These are phyloP conservation scores for Panicum miliaceum DNA, from an alignment of 176 grass and related monocot genomes.

Conservation along the genomic window DNA sequence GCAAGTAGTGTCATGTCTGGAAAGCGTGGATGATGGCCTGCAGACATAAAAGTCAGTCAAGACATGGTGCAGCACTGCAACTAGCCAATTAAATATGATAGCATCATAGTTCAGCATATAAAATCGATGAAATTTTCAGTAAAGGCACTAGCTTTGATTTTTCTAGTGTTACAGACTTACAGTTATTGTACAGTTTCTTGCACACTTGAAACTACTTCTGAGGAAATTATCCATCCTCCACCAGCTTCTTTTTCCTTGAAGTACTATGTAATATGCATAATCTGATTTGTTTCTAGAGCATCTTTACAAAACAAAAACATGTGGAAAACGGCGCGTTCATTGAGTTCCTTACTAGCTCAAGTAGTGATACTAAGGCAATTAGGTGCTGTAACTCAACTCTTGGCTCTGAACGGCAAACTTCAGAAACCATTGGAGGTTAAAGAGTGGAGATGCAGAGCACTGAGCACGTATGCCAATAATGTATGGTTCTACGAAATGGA, in stretches of 20 bases:
- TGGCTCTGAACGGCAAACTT: no score
- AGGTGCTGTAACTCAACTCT: neutral
- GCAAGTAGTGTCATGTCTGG: constrained; percentile 52
- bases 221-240: neutral
- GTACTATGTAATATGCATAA: neutral
- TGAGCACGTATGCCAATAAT: neutral
- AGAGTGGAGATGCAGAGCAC: neutral
- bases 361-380: neutral
- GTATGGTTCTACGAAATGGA: neutral
- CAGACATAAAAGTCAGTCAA: constrained; percentile 34
- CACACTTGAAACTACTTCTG: neutral
- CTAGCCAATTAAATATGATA: neutral
- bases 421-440: neutral
- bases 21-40: constrained; percentile 30
- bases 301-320: neutral
- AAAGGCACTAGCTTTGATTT: neutral
- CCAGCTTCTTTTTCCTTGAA: neutral
- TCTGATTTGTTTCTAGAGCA: neutral
- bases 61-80: neutral
- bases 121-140: neutral
- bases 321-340: neutral
- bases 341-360: neutral
- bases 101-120: neutral
- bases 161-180: neutral
- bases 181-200: constrained; percentile 20